Conservation (phyloP, 306 rosid genomes). For the Inga leiocalycina region DNA sequence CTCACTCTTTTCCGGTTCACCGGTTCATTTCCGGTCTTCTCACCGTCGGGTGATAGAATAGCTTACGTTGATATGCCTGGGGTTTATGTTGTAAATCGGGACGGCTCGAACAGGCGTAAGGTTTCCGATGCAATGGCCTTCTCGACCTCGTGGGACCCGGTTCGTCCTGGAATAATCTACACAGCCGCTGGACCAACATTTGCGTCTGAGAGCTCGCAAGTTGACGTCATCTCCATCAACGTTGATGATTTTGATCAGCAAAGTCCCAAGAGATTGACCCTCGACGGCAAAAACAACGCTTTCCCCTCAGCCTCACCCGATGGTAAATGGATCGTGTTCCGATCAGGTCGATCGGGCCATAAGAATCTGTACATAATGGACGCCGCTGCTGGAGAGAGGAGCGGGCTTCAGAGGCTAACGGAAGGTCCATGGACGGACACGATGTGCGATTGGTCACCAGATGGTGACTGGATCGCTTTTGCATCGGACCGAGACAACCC, state of each 20-base stretch:
- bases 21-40: slow-evolving; percentile 78
- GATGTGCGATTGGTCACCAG: slow-evolving; percentile 87
- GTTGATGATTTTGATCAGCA: slow-evolving; percentile 36
- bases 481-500: slow-evolving; percentile 72
- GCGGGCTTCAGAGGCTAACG: slow-evolving; percentile 53
- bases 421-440: slow-evolving; percentile 83
- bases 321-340: slow-evolving; percentile 80
- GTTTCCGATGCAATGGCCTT: slow-evolving; percentile 53
- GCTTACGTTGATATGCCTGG: slow-evolving; percentile 67
- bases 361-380: slow-evolving; percentile 82
- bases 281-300: slow-evolving; percentile 79
- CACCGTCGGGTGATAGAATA: slow-evolving; percentile 66
- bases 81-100: slow-evolving; percentile 60
- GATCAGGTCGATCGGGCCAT: slow-evolving; percentile 73
- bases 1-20: slow-evolving; percentile 63
- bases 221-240: slow-evolving; percentile 64
- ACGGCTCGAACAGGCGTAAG: slow-evolving; percentile 66
- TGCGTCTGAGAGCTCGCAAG: slow-evolving; percentile 60
- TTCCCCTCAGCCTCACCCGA: slow-evolving; percentile 76
- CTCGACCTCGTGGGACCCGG: slow-evolving; percentile 75
- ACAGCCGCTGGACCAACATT: slow-evolving; percentile 68
- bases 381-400: slow-evolving; percentile 58
- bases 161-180: slow-evolving; percentile 62
- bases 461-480: slow-evolving; percentile 85
- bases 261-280: slow-evolving; percentile 54